Evolutionary conservation across 1,139 yeast species (phyloP), one percentile per base, ranked within the genome.

Genomic region (Scheffersomyces stambukii): DNA sequence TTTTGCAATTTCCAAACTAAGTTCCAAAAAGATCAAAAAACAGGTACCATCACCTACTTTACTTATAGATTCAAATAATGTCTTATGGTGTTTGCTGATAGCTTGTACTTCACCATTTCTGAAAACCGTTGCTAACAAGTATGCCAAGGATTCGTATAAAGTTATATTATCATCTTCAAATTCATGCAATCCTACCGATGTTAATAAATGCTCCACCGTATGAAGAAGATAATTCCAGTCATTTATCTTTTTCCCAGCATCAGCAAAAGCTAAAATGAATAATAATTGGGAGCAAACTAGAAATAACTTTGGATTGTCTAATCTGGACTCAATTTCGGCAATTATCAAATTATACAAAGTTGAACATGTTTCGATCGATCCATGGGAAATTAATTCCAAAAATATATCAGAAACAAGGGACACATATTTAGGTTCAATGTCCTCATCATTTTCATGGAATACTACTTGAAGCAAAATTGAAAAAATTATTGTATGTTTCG

Each of bases 231-330:
- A 31, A 24, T 37, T 31, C 81, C 81, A 75, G 35, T 63, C 54
- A 2, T 61, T 47, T 6, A 79, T 66, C 43, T 77, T 80, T 36
- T 57, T 68, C 43, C 91, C 91, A 21, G 85, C 76, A 36, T 81
- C 88, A 2, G 83, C 77, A 52, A 79, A 81, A 0, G 68, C 48
- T 28, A 80, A 47, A 0, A 78, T 54, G 1, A 69, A 51, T 17
- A 64, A 39, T 8, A 66, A 31, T 35, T 61, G 68, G 15, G 55
- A 31, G 8, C 53, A 43, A 4, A 57, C 43, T 5, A 46, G 28
- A 6, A 42, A 29, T 5, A 44, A 25, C 13, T 32, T 27, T 10
- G 35, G 32, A 6, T 29, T 29, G 4, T 30, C 24, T 15, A 35
- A 33, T 5, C 39, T 31, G 6, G 31, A 25, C 13, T 32, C 31